Evolutionary conservation across 345 rosid species (phyloP).

Genomic region (Firmiana major): DNA sequence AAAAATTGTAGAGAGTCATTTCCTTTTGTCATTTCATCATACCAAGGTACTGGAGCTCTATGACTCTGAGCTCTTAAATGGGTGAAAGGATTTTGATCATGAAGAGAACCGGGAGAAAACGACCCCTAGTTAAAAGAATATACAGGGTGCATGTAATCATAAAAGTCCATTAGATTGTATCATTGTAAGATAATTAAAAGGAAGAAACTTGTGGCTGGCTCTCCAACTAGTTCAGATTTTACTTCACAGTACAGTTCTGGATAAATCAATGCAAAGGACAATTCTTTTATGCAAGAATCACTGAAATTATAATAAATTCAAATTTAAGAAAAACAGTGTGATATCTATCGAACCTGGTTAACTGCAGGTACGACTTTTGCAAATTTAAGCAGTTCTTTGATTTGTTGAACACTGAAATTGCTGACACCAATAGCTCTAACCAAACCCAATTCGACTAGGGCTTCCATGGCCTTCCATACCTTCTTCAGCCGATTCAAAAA

Average conservation of each 20-base stretch:
- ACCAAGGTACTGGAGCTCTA: neutral
- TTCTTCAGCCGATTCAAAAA: conserved; percentile 53
- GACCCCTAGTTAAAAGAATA: neutral
- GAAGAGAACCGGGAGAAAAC: neutral
- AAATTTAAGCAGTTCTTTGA: conserved; percentile 54
- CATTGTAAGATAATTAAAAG: neutral
- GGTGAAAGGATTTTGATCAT: neutral
- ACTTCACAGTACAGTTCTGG: neutral
- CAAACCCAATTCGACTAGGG: conserved; percentile 42
- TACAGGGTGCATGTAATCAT: neutral
- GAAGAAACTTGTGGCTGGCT: neutral
- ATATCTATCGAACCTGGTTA: conserved; percentile 42
- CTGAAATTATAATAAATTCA: neutral
- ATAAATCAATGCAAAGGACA: neutral
- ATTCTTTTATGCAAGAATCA: conserved; percentile 2
- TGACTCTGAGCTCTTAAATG: neutral
- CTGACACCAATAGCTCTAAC: conserved; percentile 60
- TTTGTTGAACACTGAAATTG: conserved; percentile 49
- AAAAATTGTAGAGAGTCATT: neutral
- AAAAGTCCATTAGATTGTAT: neutral
- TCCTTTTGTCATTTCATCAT: neutral
- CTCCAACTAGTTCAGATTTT: neutral
- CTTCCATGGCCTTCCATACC: conserved; percentile 68
- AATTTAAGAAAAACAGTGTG: neutral
- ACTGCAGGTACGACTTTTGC: conserved; percentile 57